These are phyloP conservation scores for Backusella tarrabulga DNA, from an alignment of 192 early-diverging fungal genomes.

Conservation along the genomic window DNA sequence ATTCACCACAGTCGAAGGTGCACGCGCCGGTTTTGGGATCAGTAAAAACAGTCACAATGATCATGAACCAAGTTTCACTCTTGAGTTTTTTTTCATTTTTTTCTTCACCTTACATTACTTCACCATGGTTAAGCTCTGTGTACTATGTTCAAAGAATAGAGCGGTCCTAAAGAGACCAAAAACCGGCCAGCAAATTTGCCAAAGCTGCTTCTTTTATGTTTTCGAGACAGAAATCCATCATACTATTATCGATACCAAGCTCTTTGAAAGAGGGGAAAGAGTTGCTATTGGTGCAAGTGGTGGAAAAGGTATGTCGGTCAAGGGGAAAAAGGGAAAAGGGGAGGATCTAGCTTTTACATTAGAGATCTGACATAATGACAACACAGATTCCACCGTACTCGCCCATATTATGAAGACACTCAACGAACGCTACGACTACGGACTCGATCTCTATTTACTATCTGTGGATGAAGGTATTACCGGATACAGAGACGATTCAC, in stretches of 20 bases:
- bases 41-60: not conserved
- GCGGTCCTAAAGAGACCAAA: constrained; percentile 94
- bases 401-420: constrained; percentile 93
- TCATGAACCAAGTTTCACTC: not conserved
- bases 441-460: constrained; percentile 85
- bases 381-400: constrained; percentile 89
- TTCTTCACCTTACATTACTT: constrained; percentile 20
- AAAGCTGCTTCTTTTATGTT: constrained; percentile 87
- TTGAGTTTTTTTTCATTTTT: not conserved
- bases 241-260: constrained; percentile 78
- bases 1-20: not conserved
- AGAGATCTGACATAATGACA: not conserved
- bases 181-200: constrained; percentile 86
- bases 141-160: constrained; percentile 62
- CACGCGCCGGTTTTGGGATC: not conserved
- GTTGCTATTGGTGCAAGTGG: constrained; percentile 96
- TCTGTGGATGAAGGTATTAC: constrained; percentile 98
- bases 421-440: constrained; percentile 92
- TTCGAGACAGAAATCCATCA: constrained; percentile 95
- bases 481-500: constrained; percentile 96
- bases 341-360: no score
- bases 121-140: constrained; percentile 55
- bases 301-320: constrained; percentile 66
- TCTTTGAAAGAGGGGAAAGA: constrained; percentile 84
- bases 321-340: not conserved